Conservation (phyloP, 1,284 basidiomycete genomes). For the Stygiomarasmius scandens region DNA sequence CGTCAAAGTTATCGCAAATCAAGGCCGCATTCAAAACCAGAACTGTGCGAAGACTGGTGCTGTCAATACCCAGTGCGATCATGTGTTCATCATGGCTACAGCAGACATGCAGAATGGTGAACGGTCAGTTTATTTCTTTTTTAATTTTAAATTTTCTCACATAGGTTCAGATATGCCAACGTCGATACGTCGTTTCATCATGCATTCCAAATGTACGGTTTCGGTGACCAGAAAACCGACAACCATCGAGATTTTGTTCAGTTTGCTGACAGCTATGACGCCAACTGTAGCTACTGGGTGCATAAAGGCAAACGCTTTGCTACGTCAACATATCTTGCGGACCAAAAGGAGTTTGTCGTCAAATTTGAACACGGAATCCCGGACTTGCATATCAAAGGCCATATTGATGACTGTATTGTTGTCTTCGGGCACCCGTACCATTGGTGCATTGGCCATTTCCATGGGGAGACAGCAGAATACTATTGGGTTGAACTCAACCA, state of each 20-base stretch:
- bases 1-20: constrained; percentile 4
- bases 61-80: neutral
- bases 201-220: neutral
- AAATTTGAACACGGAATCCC: constrained; percentile 5
- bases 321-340: neutral
- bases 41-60: neutral
- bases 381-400: constrained; percentile 6
- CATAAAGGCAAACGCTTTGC: constrained; percentile 1
- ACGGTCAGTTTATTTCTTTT: neutral
- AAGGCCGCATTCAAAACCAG: neutral
- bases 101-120: constrained; percentile 4
- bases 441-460: neutral
- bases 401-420: neutral
- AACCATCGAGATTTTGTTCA: neutral
- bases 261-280: neutral
- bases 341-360: neutral
- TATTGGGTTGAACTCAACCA: constrained; percentile 7
- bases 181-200: constrained; percentile 4
- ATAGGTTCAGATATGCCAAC: neutral
- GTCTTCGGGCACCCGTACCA: neutral
- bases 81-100: constrained; percentile 3
- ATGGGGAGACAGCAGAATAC: constrained; percentile 3
- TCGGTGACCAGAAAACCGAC: neutral
- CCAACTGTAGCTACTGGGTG: neutral
- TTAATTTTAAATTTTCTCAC: neutral